Percentiles rank a stretch among this genome's conserved stretches.
Conservation (phyloP, 441 rosid species). For the Populus hybrid region DNA sequence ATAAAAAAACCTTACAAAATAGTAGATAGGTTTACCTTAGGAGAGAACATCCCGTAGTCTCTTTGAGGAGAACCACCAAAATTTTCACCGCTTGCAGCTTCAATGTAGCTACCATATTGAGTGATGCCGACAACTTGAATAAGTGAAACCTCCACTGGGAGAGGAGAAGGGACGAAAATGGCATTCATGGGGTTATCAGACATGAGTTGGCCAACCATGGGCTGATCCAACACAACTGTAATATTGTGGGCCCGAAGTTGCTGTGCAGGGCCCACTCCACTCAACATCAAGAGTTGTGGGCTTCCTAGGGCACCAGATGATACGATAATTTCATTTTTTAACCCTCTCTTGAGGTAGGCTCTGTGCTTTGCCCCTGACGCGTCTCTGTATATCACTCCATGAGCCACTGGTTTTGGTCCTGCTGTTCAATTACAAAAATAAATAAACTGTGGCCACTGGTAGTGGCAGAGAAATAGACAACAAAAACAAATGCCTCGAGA, state of each 20-base stretch:
- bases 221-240: constrained; percentile 54
- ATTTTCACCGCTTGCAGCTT: constrained; percentile 67
- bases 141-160: constrained; percentile 75
- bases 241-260: constrained; percentile 58
- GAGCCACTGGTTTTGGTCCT: constrained; percentile 46
- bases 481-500: not conserved
- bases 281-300: constrained; percentile 81
- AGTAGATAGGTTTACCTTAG: constrained; percentile 33
- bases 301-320: constrained; percentile 82
- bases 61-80: constrained; percentile 28
- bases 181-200: constrained; percentile 90
- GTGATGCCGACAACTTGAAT: constrained; percentile 87
- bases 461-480: not conserved
- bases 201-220: constrained; percentile 79
- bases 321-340: constrained; percentile 51
- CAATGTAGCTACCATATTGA: constrained; percentile 63
- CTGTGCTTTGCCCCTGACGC: constrained; percentile 42
- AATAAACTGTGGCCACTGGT: no score
- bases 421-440: constrained; percentile 18
- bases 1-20: not conserved
- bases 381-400: constrained; percentile 63
- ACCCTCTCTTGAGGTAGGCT: constrained; percentile 54
- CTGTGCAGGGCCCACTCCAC: constrained; percentile 73
- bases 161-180: constrained; percentile 69
- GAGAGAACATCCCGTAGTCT: constrained; percentile 74